Evolutionary conservation across 768 basidiomycete genomes (phyloP).

Genomic region (Sistotremastrum suecicum): DNA sequence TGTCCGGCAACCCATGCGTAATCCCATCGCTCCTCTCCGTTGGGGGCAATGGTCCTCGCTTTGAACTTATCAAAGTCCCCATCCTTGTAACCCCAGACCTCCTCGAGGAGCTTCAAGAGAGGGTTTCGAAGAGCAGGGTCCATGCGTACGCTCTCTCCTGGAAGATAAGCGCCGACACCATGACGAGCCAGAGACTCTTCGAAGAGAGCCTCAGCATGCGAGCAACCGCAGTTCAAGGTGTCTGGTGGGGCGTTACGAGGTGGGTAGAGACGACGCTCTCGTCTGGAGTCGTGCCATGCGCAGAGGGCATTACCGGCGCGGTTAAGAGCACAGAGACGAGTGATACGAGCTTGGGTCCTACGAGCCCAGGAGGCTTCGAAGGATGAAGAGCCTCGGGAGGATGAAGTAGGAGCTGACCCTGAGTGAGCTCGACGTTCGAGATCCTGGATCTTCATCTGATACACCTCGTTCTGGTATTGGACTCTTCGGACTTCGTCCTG

Average conservation of each 20-base stretch:
- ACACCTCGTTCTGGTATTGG: slow-evolving; percentile 42
- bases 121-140: slow-evolving; percentile 78
- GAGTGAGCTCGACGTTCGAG: slow-evolving; percentile 32
- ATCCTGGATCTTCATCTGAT: slow-evolving; percentile 30
- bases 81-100: slow-evolving; percentile 66
- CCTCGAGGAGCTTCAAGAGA: slow-evolving; percentile 53
- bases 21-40: no score
- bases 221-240: slow-evolving; percentile 77
- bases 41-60: slow-evolving; percentile 38
- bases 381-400: slow-evolving; percentile 3
- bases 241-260: slow-evolving; percentile 71
- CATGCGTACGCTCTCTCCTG: slow-evolving; percentile 79
- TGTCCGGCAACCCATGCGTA: no score
- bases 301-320: slow-evolving; percentile 81
- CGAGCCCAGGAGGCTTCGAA: slow-evolving; percentile 55
- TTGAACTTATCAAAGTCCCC: slow-evolving; percentile 79
- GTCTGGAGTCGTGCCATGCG: slow-evolving; percentile 81
- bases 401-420: slow-evolving; percentile 9
- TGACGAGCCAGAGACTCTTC: slow-evolving; percentile 74
- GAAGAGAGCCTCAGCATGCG: slow-evolving; percentile 72
- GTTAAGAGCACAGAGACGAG: slow-evolving; percentile 67
- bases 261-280: slow-evolving; percentile 63
- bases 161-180: slow-evolving; percentile 67
- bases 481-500: slow-evolving; percentile 47
- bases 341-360: slow-evolving; percentile 59